Evolutionary conservation across 768 basidiomycete genomes (phyloP).

Genomic region (Tephrocybe sp.): DNA sequence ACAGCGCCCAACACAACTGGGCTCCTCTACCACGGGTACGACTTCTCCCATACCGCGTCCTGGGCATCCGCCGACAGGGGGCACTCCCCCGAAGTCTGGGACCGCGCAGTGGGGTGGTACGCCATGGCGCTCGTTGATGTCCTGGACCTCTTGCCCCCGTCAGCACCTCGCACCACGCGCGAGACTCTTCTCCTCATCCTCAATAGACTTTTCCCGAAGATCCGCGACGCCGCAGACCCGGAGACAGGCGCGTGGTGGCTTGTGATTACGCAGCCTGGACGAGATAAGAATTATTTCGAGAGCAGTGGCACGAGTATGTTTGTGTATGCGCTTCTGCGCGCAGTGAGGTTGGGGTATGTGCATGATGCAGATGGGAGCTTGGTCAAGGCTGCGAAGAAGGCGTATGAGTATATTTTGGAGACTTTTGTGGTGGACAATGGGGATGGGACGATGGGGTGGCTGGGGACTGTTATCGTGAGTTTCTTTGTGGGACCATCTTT

Average conservation of each 20-base stretch:
- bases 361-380: slow-evolving; percentile 38
- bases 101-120: slow-evolving; percentile 49
- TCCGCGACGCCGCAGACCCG: slow-evolving; percentile 39
- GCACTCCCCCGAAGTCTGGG: slow-evolving; percentile 50
- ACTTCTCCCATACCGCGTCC: slow-evolving; percentile 38
- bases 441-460: slow-evolving; percentile 47
- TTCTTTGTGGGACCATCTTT: not conserved
- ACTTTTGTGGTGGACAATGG: slow-evolving; percentile 41
- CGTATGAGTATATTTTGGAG: slow-evolving; percentile 38
- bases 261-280: slow-evolving; percentile 47
- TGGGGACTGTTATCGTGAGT: slow-evolving; percentile 44
- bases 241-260: slow-evolving; percentile 48
- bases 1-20: slow-evolving; percentile 38
- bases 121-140: slow-evolving; percentile 49
- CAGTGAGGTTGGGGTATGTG: slow-evolving; percentile 41
- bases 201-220: slow-evolving; percentile 31
- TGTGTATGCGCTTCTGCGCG: slow-evolving; percentile 45
- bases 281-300: slow-evolving; percentile 48
- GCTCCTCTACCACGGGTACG: slow-evolving; percentile 51
- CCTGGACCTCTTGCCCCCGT: slow-evolving; percentile 35
- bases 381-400: slow-evolving; percentile 35
- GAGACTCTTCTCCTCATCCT: slow-evolving; percentile 31
- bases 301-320: slow-evolving; percentile 48
- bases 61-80: slow-evolving; percentile 49
- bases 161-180: slow-evolving; percentile 25